A percentile compares a stretch with the other conserved stretches of the same genome.
Conservation (phyloP, 805 yeast genomes). For the Zygosaccharomyces bisporus region DNA sequence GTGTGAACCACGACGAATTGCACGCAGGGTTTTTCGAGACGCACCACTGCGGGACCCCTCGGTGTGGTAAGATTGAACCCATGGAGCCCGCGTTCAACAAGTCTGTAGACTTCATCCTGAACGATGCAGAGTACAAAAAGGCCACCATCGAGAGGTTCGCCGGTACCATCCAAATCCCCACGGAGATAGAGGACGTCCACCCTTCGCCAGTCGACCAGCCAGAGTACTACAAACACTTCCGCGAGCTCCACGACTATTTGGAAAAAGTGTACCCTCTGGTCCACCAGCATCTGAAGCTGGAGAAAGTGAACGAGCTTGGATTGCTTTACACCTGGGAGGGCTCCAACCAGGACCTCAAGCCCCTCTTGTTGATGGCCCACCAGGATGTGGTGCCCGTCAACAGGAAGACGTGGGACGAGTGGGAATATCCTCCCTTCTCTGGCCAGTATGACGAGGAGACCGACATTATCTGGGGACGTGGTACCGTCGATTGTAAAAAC, state of each 20-base stretch:
- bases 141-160: constrained; percentile 43
- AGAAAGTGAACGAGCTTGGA: constrained; percentile 60
- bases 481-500: constrained; percentile 72
- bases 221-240: constrained; percentile 46
- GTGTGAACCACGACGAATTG: not conserved
- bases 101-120: constrained; percentile 27
- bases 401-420: constrained; percentile 49
- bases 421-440: constrained; percentile 66
- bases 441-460: constrained; percentile 61
- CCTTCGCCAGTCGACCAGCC: constrained; percentile 34
- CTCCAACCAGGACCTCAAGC: constrained; percentile 48
- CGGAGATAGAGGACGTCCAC: constrained; percentile 57
- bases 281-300: constrained; percentile 45
- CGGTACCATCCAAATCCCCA: constrained; percentile 61
- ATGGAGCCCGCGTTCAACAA: constrained; percentile 25
- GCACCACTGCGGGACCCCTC: not conserved
- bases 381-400: constrained; percentile 84
- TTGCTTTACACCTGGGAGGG: constrained; percentile 67
- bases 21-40: not conserved
- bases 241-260: constrained; percentile 51
- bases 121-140: constrained; percentile 38
- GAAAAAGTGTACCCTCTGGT: constrained; percentile 54
- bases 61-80: constrained; percentile 24
- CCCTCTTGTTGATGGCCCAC: constrained; percentile 71
- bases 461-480: constrained; percentile 67